Percentiles rank a stretch among this genome's conserved stretches.
phyloP scores from a whole-genome alignment of 805 yeast species.

The Saccharomycopsis fibuligera region DNA sequence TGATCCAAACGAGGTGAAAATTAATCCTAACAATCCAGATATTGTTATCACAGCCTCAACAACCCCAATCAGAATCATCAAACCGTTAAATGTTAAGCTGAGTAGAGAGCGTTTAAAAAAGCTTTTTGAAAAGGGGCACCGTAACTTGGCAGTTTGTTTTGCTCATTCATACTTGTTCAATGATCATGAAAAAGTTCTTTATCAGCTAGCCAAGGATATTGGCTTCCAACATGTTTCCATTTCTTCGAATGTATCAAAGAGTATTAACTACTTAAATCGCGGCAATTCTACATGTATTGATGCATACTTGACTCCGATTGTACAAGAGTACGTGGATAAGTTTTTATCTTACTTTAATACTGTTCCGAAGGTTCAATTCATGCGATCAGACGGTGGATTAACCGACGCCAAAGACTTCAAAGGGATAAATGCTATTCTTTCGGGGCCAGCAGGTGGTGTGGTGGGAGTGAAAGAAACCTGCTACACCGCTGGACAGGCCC shows the following conservation, averaged over 20 bases:
- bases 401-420: slow-evolving; percentile 46
- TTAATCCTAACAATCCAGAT: not conserved
- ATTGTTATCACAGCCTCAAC: not conserved
- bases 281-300: slow-evolving; percentile 39
- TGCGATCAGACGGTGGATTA: slow-evolving; percentile 56
- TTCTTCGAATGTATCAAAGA: slow-evolving; percentile 33
- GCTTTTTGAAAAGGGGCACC: slow-evolving; percentile 26
- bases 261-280: slow-evolving; percentile 34
- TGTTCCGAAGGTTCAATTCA: slow-evolving; percentile 36
- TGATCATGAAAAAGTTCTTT: slow-evolving; percentile 32
- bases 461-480: slow-evolving; percentile 52
- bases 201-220: slow-evolving; percentile 29
- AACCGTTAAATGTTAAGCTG: slow-evolving; percentile 29
- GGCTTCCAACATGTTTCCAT: slow-evolving; percentile 30
- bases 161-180: slow-evolving; percentile 34
- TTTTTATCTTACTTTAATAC: slow-evolving; percentile 29
- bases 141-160: slow-evolving; percentile 32
- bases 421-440: slow-evolving; percentile 45
- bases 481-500: slow-evolving; percentile 35
- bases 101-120: slow-evolving; percentile 23
- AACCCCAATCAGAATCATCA: slow-evolving; percentile 27
- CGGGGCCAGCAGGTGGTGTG: slow-evolving; percentile 61
- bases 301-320: slow-evolving; percentile 38
- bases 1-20: slow-evolving; percentile 47
- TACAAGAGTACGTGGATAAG: slow-evolving; percentile 34